Percentiles rank a stretch among this genome's conserved stretches.
Evolutionary conservation across 805 yeast genomes (phyloP).

Genomic region (Starmerella vaccinii): DNA sequence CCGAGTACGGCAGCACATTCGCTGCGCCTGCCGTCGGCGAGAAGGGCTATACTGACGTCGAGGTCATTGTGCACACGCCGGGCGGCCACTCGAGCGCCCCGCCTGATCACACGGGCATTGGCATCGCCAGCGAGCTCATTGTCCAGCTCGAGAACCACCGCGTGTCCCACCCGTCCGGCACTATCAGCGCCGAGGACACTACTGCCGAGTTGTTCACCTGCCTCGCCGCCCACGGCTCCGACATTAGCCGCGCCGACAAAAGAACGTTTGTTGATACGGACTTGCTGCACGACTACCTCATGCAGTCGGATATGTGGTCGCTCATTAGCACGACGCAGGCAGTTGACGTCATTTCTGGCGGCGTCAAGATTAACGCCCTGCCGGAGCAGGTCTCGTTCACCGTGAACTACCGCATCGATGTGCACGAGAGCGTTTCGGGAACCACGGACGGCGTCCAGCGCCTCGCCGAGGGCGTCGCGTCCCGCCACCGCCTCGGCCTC

Average conservation of each 20-base stretch:
- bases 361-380: constrained; percentile 63
- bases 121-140: constrained; percentile 54
- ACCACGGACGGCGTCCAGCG: constrained; percentile 33
- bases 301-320: too few species aligned
- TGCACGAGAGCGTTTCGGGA: constrained; percentile 43
- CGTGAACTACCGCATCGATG: constrained; percentile 55
- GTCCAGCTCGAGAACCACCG: constrained; percentile 40
- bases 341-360: constrained; percentile 56
- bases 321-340: constrained; percentile 48
- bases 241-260: constrained; percentile 26
- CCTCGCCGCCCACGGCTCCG: constrained; percentile 43
- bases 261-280: not conserved
- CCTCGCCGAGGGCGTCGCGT: constrained; percentile 35
- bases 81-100: constrained; percentile 82
- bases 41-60: constrained; percentile 47
- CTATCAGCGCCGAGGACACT: constrained; percentile 39
- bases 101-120: constrained; percentile 73
- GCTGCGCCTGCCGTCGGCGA: constrained; percentile 51
- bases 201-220: constrained; percentile 41
- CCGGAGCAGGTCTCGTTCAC: constrained; percentile 51
- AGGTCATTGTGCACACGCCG: constrained; percentile 43
- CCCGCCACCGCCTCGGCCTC: constrained; percentile 39
- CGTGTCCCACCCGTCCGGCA: constrained; percentile 33
- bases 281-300: not conserved
- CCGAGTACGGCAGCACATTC: constrained; percentile 39